These are phyloP conservation scores for Podaxis carcinomalis DNA, from an alignment of 768 basidiomycete species.

Conservation along the genomic window DNA sequence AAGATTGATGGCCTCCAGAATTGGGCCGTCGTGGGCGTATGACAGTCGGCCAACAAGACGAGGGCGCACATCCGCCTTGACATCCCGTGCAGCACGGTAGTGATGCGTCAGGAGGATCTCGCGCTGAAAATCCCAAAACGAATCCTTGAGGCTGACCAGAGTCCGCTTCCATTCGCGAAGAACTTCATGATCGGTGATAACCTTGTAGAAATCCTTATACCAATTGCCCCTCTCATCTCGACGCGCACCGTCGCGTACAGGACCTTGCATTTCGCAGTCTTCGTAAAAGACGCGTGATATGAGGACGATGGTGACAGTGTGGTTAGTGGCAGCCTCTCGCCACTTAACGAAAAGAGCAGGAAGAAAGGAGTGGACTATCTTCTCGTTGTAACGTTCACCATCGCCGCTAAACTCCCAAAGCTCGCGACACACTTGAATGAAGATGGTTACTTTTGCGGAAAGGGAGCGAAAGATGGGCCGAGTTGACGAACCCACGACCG, in stretches of 20 bases:
- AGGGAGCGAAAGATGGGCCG: conserved; percentile 87
- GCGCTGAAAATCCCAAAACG: conserved; percentile 87
- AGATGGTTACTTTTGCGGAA: conserved; percentile 88
- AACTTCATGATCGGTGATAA: conserved; percentile 90
- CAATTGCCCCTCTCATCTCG: conserved; percentile 70
- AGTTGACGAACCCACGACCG: conserved; percentile 74
- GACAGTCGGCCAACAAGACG: conserved; percentile 77
- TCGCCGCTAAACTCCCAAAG: conserved; percentile 97
- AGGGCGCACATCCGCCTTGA: conserved; percentile 38
- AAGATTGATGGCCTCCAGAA: conserved; percentile 94
- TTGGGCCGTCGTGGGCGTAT: conserved; percentile 88
- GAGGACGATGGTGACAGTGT: conserved; percentile 91
- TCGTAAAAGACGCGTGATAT: conserved; percentile 59
- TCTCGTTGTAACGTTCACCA: conserved; percentile 93
- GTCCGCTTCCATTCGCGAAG: conserved; percentile 85
- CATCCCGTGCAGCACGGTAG: conserved; percentile 58
- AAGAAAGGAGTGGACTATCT: conserved; percentile 96
- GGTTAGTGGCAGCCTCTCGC: conserved; percentile 82
- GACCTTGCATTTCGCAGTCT: conserved; percentile 71
- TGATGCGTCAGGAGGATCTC: conserved; percentile 90
- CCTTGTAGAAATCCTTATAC: conserved; percentile 97
- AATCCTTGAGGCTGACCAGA: conserved; percentile 80
- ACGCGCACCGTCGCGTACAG: conserved; percentile 39
- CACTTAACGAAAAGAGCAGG: conserved; percentile 85
- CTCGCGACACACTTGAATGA: conserved; percentile 94